Conservation (phyloP, 352 stramenopile species). For the Phytophthora ohioensis region DNA sequence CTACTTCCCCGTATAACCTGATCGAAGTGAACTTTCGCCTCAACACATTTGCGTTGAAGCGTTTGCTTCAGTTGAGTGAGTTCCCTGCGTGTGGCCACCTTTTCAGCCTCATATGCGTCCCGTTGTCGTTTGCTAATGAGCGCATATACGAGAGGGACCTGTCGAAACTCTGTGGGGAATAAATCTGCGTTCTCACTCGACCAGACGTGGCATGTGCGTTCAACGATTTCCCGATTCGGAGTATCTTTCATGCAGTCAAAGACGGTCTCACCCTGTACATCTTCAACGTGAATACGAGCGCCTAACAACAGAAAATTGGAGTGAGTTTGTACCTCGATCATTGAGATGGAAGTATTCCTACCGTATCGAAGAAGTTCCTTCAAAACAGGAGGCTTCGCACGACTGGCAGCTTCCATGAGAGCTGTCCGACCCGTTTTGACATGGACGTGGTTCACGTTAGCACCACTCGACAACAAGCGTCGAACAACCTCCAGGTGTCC, state of each 20-base stretch:
- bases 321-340: neutral
- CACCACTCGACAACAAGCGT: constrained; percentile 54
- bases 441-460: constrained; percentile 61
- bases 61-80: constrained; percentile 39
- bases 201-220: constrained; percentile 51
- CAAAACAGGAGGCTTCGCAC: constrained; percentile 47
- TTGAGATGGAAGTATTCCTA: constrained; percentile 13
- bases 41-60: constrained; percentile 51
- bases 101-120: constrained; percentile 21
- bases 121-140: constrained; percentile 52
- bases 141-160: constrained; percentile 44
- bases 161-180: constrained; percentile 61
- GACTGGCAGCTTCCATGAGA: constrained; percentile 69
- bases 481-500: constrained; percentile 54
- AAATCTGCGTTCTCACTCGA: constrained; percentile 42
- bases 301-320: constrained; percentile 32
- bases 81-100: constrained; percentile 35
- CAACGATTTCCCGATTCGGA: constrained; percentile 41
- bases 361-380: constrained; percentile 69
- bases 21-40: constrained; percentile 67
- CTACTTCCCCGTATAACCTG: constrained; percentile 41
- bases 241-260: constrained; percentile 55
- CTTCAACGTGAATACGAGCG: constrained; percentile 48
- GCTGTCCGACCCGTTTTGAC: constrained; percentile 64
- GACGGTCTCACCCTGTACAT: constrained; percentile 56